Percentiles rank a stretch among this genome's conserved stretches.
phyloP scores from a whole-genome alignment of 1,284 basidiomycete genomes.

The Fomitopsis pinicola region DNA sequence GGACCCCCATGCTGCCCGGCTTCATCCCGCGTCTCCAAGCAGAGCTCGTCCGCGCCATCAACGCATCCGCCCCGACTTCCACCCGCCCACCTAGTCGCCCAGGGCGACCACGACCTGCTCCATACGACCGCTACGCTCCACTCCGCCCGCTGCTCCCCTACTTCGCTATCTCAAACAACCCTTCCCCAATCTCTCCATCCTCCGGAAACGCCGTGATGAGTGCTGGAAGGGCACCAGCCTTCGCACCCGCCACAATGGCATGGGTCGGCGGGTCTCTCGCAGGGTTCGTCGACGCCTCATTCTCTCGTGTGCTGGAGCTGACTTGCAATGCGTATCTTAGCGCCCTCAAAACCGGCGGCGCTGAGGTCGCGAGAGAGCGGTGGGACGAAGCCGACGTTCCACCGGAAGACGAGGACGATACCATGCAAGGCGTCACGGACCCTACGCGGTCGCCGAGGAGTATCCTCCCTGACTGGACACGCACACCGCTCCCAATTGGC shows the following conservation, averaged over 20 bases:
- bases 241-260: conserved; percentile 71
- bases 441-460: conserved; percentile 24
- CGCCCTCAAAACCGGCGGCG: conserved; percentile 79
- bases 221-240: conserved; percentile 82
- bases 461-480: conserved; percentile 79
- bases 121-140: conserved; percentile 67
- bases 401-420: conserved; percentile 32
- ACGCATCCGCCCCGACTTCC: conserved; percentile 32
- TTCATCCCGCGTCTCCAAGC: conserved; percentile 83
- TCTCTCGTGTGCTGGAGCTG: background rate
- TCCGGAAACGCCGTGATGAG: conserved; percentile 34
- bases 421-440: conserved; percentile 31
- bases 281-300: conserved; percentile 53
- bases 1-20: conserved; percentile 88
- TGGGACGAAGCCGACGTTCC: conserved; percentile 71
- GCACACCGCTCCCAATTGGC: conserved; percentile 52
- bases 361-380: conserved; percentile 76
- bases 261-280: conserved; percentile 95
- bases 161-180: conserved; percentile 83
- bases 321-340: conserved; percentile 28
- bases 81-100: conserved; percentile 33
- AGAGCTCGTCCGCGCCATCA: conserved; percentile 65
- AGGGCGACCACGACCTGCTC: conserved; percentile 39
- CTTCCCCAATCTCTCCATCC: conserved; percentile 45
- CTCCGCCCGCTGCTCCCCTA: conserved; percentile 67